These are phyloP conservation scores for Candida sanyaensis DNA, from an alignment of 1,139 yeast species.

Conservation along the genomic window DNA sequence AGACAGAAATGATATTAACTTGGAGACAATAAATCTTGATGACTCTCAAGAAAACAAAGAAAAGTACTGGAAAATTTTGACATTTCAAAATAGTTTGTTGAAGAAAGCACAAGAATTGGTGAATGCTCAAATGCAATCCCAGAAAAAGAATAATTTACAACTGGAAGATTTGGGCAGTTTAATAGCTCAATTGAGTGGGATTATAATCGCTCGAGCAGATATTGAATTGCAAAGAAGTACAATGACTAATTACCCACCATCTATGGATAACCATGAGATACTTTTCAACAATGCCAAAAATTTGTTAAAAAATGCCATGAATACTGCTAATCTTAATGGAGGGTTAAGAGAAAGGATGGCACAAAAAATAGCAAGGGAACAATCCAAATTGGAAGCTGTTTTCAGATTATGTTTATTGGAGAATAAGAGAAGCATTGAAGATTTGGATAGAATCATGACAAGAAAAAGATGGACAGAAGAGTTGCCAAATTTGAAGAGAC, in stretches of 20 bases:
- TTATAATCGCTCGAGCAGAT: constrained; percentile 53
- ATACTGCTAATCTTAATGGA: constrained; percentile 46
- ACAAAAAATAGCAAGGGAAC: constrained; percentile 45
- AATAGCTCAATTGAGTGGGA: constrained; percentile 42
- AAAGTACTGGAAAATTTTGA: constrained; percentile 41
- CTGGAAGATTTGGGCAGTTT: constrained; percentile 34
- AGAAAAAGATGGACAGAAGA: constrained; percentile 34
- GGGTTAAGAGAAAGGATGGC: constrained; percentile 51
- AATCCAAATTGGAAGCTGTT: constrained; percentile 47
- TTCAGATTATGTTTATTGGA: constrained; percentile 49
- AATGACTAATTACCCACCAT: constrained; percentile 27
- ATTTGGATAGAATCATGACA: constrained; percentile 41
- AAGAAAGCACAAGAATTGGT: constrained; percentile 42
- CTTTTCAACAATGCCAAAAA: constrained; percentile 41
- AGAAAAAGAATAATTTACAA: constrained; percentile 20
- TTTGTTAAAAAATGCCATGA: constrained; percentile 49
- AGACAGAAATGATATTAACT: constrained; percentile 36
- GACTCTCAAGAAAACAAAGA: constrained; percentile 15
- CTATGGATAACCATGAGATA: constrained; percentile 28
- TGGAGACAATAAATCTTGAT: constrained; percentile 13
- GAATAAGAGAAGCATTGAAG: constrained; percentile 31
- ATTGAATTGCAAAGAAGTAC: constrained; percentile 52
- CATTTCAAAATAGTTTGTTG: constrained; percentile 36
- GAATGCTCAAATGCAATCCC: constrained; percentile 17
- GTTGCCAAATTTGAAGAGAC: constrained; percentile 23